Evolutionary conservation across 495 filamentous ascomycete genomes (phyloP).

Genomic region (Stereocaulon alpinum): DNA sequence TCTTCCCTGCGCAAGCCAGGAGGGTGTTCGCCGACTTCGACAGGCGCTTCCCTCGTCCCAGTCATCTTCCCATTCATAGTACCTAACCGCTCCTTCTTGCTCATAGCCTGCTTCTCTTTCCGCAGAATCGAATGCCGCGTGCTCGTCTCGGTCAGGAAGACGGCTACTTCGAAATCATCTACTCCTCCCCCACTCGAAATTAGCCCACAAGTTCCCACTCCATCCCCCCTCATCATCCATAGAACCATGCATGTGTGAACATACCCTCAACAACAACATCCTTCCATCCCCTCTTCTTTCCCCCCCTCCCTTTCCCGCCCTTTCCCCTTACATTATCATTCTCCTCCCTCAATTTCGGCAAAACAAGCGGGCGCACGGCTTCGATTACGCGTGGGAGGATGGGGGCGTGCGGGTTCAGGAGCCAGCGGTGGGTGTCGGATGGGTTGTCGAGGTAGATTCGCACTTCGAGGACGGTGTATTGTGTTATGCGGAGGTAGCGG

Average conservation of each 20-base stretch:
- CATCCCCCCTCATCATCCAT: too few relatives aligned
- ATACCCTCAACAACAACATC: constrained; percentile 78
- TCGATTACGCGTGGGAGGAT: constrained; percentile 73
- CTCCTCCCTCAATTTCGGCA: constrained; percentile 86
- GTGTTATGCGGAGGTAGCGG: constrained; percentile 66
- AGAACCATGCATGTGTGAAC: too few relatives aligned
- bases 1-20: constrained; percentile 23
- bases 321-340: constrained; percentile 49
- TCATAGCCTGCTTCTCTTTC: constrained; percentile 65
- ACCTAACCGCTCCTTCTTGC: constrained; percentile 38
- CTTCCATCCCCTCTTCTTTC: constrained; percentile 67
- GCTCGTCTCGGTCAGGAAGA: constrained; percentile 81
- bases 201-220: too few relatives aligned
- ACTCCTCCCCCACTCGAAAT: constrained; percentile 4
- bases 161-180: constrained; percentile 93
- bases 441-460: constrained; percentile 93
- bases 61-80: constrained; percentile 45
- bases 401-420: constrained; percentile 60
- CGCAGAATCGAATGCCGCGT: constrained; percentile 82
- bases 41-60: constrained; percentile 32
- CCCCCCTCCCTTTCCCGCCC: constrained; percentile 42
- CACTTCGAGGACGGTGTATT: constrained; percentile 85
- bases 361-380: constrained; percentile 69
- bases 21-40: constrained; percentile 37
- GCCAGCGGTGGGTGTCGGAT: constrained; percentile 66